Percentiles rank a stretch among this genome's conserved stretches.
These are phyloP conservation scores for Russula brevipes DNA, from an alignment of 768 basidiomycete genomes.

Conservation along the genomic window DNA sequence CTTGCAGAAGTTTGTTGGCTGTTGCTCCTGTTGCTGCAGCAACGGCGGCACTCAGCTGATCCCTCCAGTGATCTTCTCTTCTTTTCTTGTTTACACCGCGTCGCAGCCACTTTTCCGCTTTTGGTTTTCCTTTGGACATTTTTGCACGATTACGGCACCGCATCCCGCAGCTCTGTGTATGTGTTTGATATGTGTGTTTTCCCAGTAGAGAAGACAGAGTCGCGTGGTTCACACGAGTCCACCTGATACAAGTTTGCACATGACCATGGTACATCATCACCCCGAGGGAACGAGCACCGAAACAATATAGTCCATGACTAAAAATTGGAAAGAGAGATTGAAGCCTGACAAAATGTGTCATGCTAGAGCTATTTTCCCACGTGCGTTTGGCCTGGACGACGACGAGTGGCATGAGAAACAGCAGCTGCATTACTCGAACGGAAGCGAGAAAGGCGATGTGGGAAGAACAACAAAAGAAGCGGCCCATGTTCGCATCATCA, in stretches of 20 bases:
- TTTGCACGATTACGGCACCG: not conserved
- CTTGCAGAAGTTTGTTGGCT: constrained; percentile 2
- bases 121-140: not conserved
- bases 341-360: not conserved
- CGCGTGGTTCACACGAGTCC: not conserved
- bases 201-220: not conserved
- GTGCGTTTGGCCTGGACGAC: not conserved
- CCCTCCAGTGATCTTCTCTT: not conserved
- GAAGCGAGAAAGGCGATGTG: not conserved
- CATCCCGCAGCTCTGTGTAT: not conserved
- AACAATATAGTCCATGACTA: not conserved
- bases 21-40: not conserved
- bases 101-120: not conserved
- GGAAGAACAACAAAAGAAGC: not conserved
- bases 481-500: not conserved
- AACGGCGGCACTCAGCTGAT: not conserved
- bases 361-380: too few relatives aligned
- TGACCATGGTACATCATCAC: not conserved
- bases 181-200: constrained; percentile 5
- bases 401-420: not conserved
- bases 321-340: not conserved
- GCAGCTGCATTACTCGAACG: not conserved
- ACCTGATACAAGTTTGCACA: not conserved
- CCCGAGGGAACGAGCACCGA: not conserved
- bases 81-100: constrained; percentile 1